Percentiles rank a stretch among this genome's conserved stretches.
phyloP scores from a whole-genome alignment of 148 eudicot genomes.

The Polygonum aviculare region DNA sequence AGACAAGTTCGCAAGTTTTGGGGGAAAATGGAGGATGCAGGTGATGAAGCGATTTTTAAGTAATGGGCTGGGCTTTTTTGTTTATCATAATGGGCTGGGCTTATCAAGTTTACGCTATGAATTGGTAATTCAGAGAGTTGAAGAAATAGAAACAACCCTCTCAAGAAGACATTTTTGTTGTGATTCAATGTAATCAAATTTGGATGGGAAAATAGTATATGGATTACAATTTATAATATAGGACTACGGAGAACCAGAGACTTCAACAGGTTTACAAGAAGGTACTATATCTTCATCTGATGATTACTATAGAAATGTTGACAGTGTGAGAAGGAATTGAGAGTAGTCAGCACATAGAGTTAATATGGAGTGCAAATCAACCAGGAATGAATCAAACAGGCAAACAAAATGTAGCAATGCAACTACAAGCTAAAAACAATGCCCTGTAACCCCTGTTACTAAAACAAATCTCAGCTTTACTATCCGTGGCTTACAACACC shows the following conservation, averaged over 20 bases:
- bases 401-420: background rate
- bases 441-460: background rate
- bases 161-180: too few species aligned
- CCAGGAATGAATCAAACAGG: background rate
- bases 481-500: slow-evolving; percentile 1
- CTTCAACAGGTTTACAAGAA: too few species aligned
- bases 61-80: background rate
- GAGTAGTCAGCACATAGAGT: background rate
- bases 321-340: too few species aligned
- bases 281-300: too few species aligned
- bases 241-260: too few species aligned
- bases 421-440: background rate
- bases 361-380: background rate
- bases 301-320: too few species aligned
- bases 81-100: background rate
- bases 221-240: too few species aligned
- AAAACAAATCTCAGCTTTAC: background rate
- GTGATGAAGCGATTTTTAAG: background rate
- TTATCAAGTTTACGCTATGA: background rate
- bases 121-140: too few species aligned
- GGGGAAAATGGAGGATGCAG: background rate
- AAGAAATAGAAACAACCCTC: too few species aligned
- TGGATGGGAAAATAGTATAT: too few species aligned
- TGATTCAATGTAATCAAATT: too few species aligned
- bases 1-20: background rate